A percentile compares a stretch with the other conserved stretches of the same genome.
Evolutionary conservation across 495 filamentous ascomycete species (phyloP).

Genomic region (Hyaloscypha variabilis): DNA sequence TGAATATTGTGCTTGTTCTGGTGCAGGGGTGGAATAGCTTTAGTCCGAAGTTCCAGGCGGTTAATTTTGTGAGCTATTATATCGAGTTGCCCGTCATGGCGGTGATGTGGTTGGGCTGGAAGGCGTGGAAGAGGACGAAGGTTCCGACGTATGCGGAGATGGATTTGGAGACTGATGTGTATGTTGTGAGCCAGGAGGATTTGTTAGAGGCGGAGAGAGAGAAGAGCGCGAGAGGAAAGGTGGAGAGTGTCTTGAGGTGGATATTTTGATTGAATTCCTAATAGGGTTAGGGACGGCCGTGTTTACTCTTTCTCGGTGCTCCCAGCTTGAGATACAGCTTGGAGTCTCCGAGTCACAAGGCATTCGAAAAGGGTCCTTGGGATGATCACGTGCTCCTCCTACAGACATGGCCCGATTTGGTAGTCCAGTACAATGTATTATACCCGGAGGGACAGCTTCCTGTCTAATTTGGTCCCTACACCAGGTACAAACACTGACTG

Average conservation of each 20-base stretch:
- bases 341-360: too few relatives aligned
- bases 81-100: conserved; percentile 59
- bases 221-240: conserved; percentile 25
- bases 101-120: conserved; percentile 55
- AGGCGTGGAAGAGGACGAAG: conserved; percentile 54
- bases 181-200: conserved; percentile 35
- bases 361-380: too few relatives aligned
- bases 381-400: too few relatives aligned
- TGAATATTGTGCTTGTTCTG: conserved; percentile 58
- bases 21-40: conserved; percentile 64
- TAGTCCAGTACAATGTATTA: too few relatives aligned
- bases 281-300: too few relatives aligned
- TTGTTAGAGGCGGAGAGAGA: conserved; percentile 25
- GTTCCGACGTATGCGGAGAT: conserved; percentile 54
- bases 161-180: conserved; percentile 58
- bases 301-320: too few relatives aligned
- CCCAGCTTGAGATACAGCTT: too few relatives aligned
- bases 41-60: conserved; percentile 49
- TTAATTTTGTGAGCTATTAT: conserved; percentile 54
- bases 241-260: conserved; percentile 29
- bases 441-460: too few relatives aligned
- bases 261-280: conserved; percentile 31
- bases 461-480: too few relatives aligned
- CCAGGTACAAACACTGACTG: too few relatives aligned
- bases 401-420: too few relatives aligned